Evolutionary conservation across 306 rosid genomes (phyloP), one percentile per base, ranked within the genome.

Genomic region (Ceratonia siliqua): DNA sequence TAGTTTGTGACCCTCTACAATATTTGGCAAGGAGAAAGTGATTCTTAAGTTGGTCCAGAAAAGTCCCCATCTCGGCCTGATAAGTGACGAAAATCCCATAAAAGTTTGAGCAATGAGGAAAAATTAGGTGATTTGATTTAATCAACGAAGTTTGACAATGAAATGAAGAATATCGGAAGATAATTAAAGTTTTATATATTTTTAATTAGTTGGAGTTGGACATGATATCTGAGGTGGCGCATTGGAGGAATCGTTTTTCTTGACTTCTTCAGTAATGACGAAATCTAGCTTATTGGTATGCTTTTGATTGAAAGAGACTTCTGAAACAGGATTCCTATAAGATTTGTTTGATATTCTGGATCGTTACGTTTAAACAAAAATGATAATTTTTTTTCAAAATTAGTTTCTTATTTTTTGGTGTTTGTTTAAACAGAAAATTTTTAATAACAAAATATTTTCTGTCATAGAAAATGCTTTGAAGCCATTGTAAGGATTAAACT

Each of bases 171-270:
- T 20, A 36, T 49, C 42, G 62, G 61, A 81, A 35, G 46, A 36
- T 18, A 20, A 20, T 14, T 22, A 13, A 32, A 56, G 0, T 53
- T 62, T 35, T n/a, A 30, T 63, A 32, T 68, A 59, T 0, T 56
- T 30, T 50, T 21, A 36, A 0, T 62, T 39, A 13, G 32, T 7
- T 45, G 35, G 46, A 57, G 18, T 25, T 22, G 22, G 6, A 62
- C 49, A 75, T 35, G 21, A 62, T 28, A 32, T 76, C 59, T 4
- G 43, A 20, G 13, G 58, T 35, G 38, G 56, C 65, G 58, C 82
- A 76, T 81, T 64, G 78, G 9, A 64, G 49, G 15, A 76, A 76
- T 48, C 85, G 75, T 68, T 7, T 63, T 57, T 59, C 10, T 6
- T 65, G 15, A 57, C 2, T 35, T 70, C 18, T 9, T 25, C 74